These are phyloP conservation scores for Piloderma croceum DNA, from an alignment of 768 basidiomycete genomes.

Conservation along the genomic window DNA sequence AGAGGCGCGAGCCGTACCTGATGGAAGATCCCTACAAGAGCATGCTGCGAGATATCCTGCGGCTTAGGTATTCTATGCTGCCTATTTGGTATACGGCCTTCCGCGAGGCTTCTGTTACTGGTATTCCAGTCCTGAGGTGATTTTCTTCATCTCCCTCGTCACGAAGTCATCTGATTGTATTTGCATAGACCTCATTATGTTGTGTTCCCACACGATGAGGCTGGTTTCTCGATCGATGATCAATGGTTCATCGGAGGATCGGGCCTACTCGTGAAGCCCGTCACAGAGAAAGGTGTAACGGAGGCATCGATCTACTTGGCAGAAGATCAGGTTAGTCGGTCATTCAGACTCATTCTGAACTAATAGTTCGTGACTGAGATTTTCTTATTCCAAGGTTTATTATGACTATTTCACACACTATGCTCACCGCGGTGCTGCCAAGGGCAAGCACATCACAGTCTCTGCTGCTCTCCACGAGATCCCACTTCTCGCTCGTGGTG, in stretches of 20 bases:
- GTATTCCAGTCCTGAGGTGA: constrained; percentile 79
- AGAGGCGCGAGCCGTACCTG: constrained; percentile 93
- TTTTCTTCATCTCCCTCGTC: constrained; percentile 11
- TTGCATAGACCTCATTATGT: constrained; percentile 84
- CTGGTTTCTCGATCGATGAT: constrained; percentile 86
- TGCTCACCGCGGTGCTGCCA: constrained; percentile 59
- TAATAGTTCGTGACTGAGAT: too few species aligned
- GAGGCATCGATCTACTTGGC: constrained; percentile 77
- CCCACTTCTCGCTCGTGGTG: constrained; percentile 86
- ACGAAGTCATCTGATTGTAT: background rate
- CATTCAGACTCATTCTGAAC: background rate
- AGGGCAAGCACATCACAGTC: constrained; percentile 69
- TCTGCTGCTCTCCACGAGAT: constrained; percentile 73
- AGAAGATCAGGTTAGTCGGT: constrained; percentile 68
- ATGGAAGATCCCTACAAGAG: constrained; percentile 85
- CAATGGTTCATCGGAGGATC: constrained; percentile 90
- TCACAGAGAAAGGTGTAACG: constrained; percentile 66
- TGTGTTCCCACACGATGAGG: constrained; percentile 82
- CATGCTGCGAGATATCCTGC: constrained; percentile 71
- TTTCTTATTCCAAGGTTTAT: constrained; percentile 86
- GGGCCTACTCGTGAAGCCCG: constrained; percentile 87
- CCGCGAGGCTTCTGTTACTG: constrained; percentile 76
- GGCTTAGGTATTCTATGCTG: constrained; percentile 79
- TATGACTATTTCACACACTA: constrained; percentile 85
- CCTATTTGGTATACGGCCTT: constrained; percentile 99